Percentiles rank a stretch among this genome's conserved stretches.
Conservation (phyloP, 192 early-diverging fungal species). For the Coemansia sp. region DNA sequence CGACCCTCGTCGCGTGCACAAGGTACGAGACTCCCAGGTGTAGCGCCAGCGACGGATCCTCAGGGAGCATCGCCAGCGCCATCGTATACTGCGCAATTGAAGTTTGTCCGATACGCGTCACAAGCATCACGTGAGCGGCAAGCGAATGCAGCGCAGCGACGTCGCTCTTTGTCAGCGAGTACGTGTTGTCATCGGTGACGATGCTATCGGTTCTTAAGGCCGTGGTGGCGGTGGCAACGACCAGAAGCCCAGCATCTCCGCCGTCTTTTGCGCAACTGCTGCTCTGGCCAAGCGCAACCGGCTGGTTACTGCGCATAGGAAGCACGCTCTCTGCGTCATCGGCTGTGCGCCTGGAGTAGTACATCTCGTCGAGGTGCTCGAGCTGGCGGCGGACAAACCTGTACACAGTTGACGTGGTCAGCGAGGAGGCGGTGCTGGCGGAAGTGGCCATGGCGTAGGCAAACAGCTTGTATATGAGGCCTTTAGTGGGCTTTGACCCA, state of each 20-base stretch:
- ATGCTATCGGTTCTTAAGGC: neutral
- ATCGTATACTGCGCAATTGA: conserved; percentile 39
- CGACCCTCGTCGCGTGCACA: neutral
- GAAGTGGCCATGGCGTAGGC: conserved; percentile 30
- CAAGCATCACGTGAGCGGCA: conserved; percentile 35
- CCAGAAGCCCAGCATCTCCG: neutral
- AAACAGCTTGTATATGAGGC: conserved; percentile 30
- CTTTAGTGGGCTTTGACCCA: conserved; percentile 28
- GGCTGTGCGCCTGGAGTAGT: conserved; percentile 4
- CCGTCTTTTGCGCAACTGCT: neutral
- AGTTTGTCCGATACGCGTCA: conserved; percentile 10
- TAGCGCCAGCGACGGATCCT: conserved; percentile 36
- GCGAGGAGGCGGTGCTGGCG: conserved; percentile 9
- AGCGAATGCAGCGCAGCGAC: conserved; percentile 33
- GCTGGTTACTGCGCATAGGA: neutral
- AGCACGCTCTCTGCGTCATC: conserved; percentile 2
- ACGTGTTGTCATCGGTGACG: neutral
- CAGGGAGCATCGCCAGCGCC: conserved; percentile 31
- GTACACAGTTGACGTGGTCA: conserved; percentile 43
- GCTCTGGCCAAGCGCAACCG: neutral
- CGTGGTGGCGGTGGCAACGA: neutral
- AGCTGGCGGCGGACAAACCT: conserved; percentile 48
- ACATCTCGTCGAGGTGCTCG: conserved; percentile 23
- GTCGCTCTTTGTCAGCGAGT: conserved; percentile 21
- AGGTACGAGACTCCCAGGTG: conserved; percentile 41